Base-by-base conservation (phyloP, 306 rosid genomes). In the Betula pendula region DNA sequence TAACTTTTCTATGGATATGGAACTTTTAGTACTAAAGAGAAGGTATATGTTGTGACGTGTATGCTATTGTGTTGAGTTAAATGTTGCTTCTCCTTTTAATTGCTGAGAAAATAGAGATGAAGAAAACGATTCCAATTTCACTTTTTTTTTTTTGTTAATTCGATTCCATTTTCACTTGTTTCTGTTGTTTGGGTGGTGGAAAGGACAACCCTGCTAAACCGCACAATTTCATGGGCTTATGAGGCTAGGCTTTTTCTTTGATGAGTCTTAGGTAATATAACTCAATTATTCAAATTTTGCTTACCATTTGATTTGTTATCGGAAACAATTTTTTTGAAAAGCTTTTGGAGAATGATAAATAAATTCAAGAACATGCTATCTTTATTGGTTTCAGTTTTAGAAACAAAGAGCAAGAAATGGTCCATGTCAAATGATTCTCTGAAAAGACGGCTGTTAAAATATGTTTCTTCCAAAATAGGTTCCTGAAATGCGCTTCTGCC, bases 21-120 rank as follows among this genome's bases (percentile, higher is more conserved):
- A 79, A 51, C 53, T 68, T 58, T 73, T 52, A 19, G 72, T 50
- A 29, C 50, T 47, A 2, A 15, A 6, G 17, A 76, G 35, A 11
- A 20, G 53, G 19, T 49, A 10, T 79, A n/a, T 20, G 15, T 15
- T 38, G 25, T 49, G 27, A 74, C 17, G 16, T 55, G 13, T 10
- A 10, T 42, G 38, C n/a, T 63, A 42, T 63, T 20, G 13, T 29
- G 70, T 42, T 56, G 7, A 45, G 5, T 47, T 22, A 3, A 45
- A 55, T 17, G 65, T 14, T 50, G 2, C 10, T 11, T 55, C 29
- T 19, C 42, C 40, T 50, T 38, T 31, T 38, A 38, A 7, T 48
- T 24, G 52, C 72, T 43, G 42, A 73, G 53, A 44, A 17, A 47
- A 62, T 48, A 27, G n/a, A 27, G 38, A 58, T 29, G 53, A 40